Evolutionary conservation across 129 eudicot genomes (phyloP), one percentile per base, ranked within the genome.

Genomic region (Artemisia tridentata): DNA sequence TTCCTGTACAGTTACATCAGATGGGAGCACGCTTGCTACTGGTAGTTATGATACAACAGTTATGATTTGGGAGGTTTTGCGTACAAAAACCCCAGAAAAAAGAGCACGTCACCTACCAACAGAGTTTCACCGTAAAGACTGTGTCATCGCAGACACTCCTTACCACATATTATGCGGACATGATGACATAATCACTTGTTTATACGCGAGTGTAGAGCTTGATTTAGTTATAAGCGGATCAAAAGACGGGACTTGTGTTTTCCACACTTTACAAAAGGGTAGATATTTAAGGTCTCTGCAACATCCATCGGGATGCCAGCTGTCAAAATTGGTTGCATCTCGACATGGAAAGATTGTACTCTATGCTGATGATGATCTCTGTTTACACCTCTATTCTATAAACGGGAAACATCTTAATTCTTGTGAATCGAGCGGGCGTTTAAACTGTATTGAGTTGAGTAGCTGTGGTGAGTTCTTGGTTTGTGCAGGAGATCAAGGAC

Each of bases 41-140:
- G 99, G 99, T 66, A 95, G 99, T 77, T 80, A 85, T 68, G 99
- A 95, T 71, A 95, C 99, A n/a, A 95, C 99, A 13, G 86, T 95
- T 21, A 95, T 95, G 99, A 81, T 95, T 54, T 95, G 99, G 99
- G 96, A 95, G 71, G 83, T 93, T 60, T 63, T 81, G 48, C 96
- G 91, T 27, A 66, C 69, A 46, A 82, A 78, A 84, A 14, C 72
- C 72, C 75, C 82, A 9, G 99, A 87, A 43, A 93, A 90, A 73
- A 81, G 89, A 81, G 62, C 74, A 51, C 84, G 96, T 64, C 81
- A 25, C 27, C 53, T 85, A 14, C 82, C 80, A 48, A 59, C 74
- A 4, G 97, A 95, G 72, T 49, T 69, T 31, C 76, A 88, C 49
- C 96, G 86, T 74, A 89, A 82, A 83, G 92, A 89, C 62, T 69